phyloP scores from a whole-genome alignment of 495 filamentous ascomycete species.

The Penicillium pulvis region DNA sequence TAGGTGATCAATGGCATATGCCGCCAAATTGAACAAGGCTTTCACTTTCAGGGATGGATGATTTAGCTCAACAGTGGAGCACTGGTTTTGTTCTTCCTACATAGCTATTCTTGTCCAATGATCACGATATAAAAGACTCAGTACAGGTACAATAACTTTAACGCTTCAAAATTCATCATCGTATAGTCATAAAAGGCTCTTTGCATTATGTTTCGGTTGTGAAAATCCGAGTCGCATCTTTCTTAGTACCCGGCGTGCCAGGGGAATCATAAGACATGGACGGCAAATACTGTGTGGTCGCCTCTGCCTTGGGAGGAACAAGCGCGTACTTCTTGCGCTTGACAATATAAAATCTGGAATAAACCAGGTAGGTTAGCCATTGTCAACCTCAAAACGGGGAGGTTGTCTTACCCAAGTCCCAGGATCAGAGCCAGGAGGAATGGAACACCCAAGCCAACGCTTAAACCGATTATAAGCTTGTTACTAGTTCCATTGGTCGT shows the following conservation, averaged over 20 bases:
- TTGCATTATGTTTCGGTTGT: background rate
- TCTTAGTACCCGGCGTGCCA: background rate
- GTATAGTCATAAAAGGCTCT: background rate
- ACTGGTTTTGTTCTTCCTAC: too few species aligned
- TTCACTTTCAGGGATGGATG: background rate
- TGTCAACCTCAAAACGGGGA: background rate
- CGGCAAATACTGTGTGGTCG: background rate
- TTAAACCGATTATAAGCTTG: constrained; percentile 45
- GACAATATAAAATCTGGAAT: background rate
- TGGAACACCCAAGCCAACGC: constrained; percentile 46
- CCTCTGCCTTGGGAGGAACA: background rate
- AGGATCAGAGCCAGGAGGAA: constrained; percentile 32
- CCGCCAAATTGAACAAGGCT: constrained; percentile 6
- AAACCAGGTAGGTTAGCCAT: background rate
- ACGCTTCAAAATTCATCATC: background rate
- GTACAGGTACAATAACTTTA: background rate
- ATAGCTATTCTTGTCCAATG: background rate
- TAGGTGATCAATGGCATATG: constrained; percentile 36
- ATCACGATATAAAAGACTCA: background rate
- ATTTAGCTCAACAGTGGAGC: too few species aligned
- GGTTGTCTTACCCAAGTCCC: constrained; percentile 35
- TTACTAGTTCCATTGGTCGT: constrained; percentile 23
- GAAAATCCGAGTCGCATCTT: background rate
- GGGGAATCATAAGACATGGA: background rate
- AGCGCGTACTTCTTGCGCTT: constrained; percentile 1